These are phyloP conservation scores for Sclerotinia nivalis DNA, from an alignment of 2,329 filamentous ascomycete genomes.

Conservation along the genomic window DNA sequence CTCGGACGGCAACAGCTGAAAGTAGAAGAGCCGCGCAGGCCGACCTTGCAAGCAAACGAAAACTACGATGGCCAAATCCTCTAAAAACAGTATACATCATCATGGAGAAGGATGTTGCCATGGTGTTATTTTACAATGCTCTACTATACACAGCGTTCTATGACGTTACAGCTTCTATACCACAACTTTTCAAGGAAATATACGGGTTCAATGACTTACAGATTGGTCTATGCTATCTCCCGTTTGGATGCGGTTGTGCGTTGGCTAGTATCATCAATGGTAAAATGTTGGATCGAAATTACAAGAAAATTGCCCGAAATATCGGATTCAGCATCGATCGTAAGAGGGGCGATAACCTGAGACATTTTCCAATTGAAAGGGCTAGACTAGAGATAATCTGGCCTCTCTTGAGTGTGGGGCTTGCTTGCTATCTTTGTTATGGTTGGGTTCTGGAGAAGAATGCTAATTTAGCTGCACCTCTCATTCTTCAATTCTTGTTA, in stretches of 20 bases:
- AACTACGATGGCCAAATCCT: constrained; percentile 57
- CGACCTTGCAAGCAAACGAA: constrained; percentile 44
- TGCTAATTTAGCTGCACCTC: constrained; percentile 54
- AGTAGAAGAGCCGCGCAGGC: constrained; percentile 40
- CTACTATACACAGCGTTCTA: constrained; percentile 59
- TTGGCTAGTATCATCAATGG: constrained; percentile 57
- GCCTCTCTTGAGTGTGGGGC: constrained; percentile 56
- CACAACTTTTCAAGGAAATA: constrained; percentile 47
- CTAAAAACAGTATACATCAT: constrained; percentile 55
- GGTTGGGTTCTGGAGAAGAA: constrained; percentile 58
- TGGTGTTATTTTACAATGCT: constrained; percentile 55
- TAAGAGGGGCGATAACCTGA: constrained; percentile 49
- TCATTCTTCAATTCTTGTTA: constrained; percentile 58
- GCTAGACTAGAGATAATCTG: constrained; percentile 55
- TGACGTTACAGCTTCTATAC: constrained; percentile 52
- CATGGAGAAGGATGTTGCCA: constrained; percentile 58
- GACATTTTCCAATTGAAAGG: constrained; percentile 42
- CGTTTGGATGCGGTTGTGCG: constrained; percentile 52
- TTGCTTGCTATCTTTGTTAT: constrained; percentile 55
- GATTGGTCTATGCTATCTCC: constrained; percentile 43
- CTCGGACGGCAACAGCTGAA: constrained; percentile 40
- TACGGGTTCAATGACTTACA: constrained; percentile 41
- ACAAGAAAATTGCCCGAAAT: constrained; percentile 62
- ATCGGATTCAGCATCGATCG: constrained; percentile 62
- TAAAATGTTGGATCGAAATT: constrained; percentile 63